phyloP scores from a whole-genome alignment of 169 alveolate genomes.

The Cryptosporidium bovis region DNA sequence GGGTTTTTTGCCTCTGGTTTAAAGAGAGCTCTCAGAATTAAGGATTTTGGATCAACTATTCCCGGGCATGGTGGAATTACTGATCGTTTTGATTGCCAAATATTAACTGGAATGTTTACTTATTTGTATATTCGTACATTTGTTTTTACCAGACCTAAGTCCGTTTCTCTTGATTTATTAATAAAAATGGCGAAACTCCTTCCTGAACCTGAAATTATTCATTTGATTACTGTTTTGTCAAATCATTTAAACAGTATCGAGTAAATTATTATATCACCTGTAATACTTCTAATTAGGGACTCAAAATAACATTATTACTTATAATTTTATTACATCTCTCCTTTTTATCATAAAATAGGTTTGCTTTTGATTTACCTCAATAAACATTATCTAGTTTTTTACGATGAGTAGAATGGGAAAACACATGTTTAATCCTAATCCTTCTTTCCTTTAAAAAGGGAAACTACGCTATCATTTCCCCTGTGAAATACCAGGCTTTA shows the following conservation, averaged over 20 bases:
- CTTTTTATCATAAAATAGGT: background rate
- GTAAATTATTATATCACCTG: background rate
- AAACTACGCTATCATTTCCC: no score
- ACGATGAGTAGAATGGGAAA: no score
- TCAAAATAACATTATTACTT: background rate
- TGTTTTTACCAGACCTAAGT: slow-evolving; percentile 60
- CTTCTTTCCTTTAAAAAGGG: no score
- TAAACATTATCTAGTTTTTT: no score
- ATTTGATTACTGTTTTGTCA: slow-evolving; percentile 29
- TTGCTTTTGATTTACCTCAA: no score
- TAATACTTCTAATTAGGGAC: background rate
- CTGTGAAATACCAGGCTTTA: no score
- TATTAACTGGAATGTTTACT: slow-evolving; percentile 90
- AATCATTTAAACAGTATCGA: slow-evolving; percentile 11
- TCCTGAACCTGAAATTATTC: slow-evolving; percentile 65
- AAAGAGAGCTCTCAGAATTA: slow-evolving; percentile 96
- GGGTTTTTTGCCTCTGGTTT: slow-evolving; percentile 99
- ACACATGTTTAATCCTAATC: no score
- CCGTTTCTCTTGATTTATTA: slow-evolving; percentile 58
- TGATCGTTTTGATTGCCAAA: slow-evolving; percentile 98
- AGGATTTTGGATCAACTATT: slow-evolving; percentile 97
- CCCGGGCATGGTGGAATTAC: slow-evolving; percentile 99
- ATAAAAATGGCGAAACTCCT: slow-evolving; percentile 55
- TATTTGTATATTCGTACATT: slow-evolving; percentile 81
- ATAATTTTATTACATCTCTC: background rate